A percentile compares a stretch with the other conserved stretches of the same genome.
phyloP scores from a whole-genome alignment of 2,329 filamentous ascomycete genomes.

The Helotiales sp. region DNA sequence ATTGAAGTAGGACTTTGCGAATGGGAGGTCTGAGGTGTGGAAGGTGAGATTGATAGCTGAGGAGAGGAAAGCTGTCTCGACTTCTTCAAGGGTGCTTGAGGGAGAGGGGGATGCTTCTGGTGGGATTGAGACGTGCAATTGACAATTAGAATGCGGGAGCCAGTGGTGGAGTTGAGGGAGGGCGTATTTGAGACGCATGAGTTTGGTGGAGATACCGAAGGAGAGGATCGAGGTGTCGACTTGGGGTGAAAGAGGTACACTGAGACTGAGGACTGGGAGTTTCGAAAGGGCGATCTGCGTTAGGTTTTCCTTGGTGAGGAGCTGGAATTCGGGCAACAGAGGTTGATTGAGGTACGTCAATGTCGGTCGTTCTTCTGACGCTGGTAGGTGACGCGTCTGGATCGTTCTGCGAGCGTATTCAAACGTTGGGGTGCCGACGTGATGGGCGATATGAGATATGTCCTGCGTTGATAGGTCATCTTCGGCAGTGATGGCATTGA shows the following conservation, averaged over 20 bases:
- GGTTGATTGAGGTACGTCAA: slow-evolving; percentile 28
- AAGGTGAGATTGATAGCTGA: slow-evolving; percentile 33
- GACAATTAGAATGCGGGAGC: slow-evolving; percentile 29
- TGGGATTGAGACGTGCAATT: slow-evolving; percentile 31
- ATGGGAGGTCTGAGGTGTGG: slow-evolving; percentile 14
- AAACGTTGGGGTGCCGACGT: slow-evolving; percentile 26
- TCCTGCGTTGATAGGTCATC: slow-evolving; percentile 9
- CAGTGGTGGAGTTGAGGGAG: slow-evolving; percentile 36
- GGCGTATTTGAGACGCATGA: slow-evolving; percentile 31
- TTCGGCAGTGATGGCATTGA: background rate
- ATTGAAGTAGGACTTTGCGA: slow-evolving; percentile 35
- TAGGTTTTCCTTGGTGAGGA: background rate
- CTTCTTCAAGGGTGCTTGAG: slow-evolving; percentile 18
- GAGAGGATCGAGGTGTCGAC: slow-evolving; percentile 34
- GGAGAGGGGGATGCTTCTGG: slow-evolving; percentile 4
- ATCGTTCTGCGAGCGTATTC: slow-evolving; percentile 31
- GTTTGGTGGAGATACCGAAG: slow-evolving; percentile 36
- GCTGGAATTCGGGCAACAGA: slow-evolving; percentile 7
- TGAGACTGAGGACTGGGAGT: slow-evolving; percentile 23
- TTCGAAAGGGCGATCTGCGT: background rate
- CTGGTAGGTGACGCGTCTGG: slow-evolving; percentile 17
- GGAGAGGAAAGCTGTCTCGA: slow-evolving; percentile 23
- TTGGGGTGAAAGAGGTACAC: slow-evolving; percentile 25
- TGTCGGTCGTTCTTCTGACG: slow-evolving; percentile 12
- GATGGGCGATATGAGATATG: slow-evolving; percentile 25